These are phyloP conservation scores for Mariannaea sp. DNA, from an alignment of 2,329 filamentous ascomycete species.

Conservation along the genomic window DNA sequence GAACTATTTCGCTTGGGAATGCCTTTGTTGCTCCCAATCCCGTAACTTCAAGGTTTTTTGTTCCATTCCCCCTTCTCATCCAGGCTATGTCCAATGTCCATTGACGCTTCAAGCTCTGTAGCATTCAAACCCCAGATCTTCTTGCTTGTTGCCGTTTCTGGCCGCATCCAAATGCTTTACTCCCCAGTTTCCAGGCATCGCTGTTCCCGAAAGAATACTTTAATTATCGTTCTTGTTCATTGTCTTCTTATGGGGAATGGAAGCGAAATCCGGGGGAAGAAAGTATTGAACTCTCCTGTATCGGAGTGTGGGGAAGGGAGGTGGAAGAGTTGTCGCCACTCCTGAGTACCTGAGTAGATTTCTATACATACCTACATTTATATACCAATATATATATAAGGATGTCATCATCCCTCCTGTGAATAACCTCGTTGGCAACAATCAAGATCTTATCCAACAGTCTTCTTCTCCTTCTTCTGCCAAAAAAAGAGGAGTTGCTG, in stretches of 20 bases:
- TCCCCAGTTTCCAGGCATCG: no score
- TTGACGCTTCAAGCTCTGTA: no score
- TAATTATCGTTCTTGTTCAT: no score
- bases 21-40: constrained; percentile 16
- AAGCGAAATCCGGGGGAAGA: not conserved
- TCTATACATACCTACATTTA: no score
- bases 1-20: constrained; percentile 21
- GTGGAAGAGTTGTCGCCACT: not conserved
- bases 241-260: not conserved
- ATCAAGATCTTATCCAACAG: not conserved
- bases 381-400: constrained; percentile 33
- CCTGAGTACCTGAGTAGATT: no score
- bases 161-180: no score
- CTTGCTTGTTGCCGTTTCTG: not conserved
- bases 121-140: no score
- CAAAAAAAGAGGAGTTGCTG: not conserved
- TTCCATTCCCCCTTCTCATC: no score
- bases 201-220: no score
- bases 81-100: no score
- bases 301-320: no score
- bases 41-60: constrained; percentile 3
- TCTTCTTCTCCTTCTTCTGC: not conserved
- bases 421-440: constrained; percentile 22
- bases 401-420: constrained; percentile 17
- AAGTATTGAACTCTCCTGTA: no score